Base-by-base conservation (phyloP, 768 basidiomycete species). In the Boletus sp. region DNA sequence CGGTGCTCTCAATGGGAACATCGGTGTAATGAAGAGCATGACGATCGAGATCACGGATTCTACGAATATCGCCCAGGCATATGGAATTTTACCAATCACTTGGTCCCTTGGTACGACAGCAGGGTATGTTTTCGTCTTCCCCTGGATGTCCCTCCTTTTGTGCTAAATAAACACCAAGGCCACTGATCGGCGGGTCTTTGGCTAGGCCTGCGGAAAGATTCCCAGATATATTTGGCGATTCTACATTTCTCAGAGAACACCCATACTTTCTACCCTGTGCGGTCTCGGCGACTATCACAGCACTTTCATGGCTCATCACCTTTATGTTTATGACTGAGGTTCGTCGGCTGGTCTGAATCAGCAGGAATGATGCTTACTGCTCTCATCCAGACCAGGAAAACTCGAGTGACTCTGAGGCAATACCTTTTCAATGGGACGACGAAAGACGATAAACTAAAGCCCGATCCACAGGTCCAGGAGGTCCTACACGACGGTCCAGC, bases 251-350 rank as follows among this genome's bases (percentile, higher is more conserved):
- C 78, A 78, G 76, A 60, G 66, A 78, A 50, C 86, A 86, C 68
- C 89, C 90, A 0, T 91, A 92, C 70, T 87, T 89, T 67, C 75
- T 90, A 15, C 82, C 89, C 0, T 89, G 88, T 61, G 78, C 84
- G 12, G 79, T 87, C 15, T 75, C 85, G 5, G 86, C 84, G 1
- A 80, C 78, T 1, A 78, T 85, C 61, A 75, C 84, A 1, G 68
- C 72, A 8, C 8, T 84, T 12, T 80, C 79, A 9, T 83, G 79
- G 77, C 37, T 83, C 14, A 67, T 85, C 10, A 75, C 80, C 0
- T 68, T 77, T 41, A 37, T 83, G 7, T 84, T 77, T 65, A 69
- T 90, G 44, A 79, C 80, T 59, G 89, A 90, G 76, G 80, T 79
- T 5, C 6, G 51, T 54, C 12, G 15, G 12, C 28, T 37, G 28